Evolutionary conservation across 495 filamentous ascomycete species (phyloP), one percentile per base, ranked within the genome.

Genomic region (Talaromyces adpressus): DNA sequence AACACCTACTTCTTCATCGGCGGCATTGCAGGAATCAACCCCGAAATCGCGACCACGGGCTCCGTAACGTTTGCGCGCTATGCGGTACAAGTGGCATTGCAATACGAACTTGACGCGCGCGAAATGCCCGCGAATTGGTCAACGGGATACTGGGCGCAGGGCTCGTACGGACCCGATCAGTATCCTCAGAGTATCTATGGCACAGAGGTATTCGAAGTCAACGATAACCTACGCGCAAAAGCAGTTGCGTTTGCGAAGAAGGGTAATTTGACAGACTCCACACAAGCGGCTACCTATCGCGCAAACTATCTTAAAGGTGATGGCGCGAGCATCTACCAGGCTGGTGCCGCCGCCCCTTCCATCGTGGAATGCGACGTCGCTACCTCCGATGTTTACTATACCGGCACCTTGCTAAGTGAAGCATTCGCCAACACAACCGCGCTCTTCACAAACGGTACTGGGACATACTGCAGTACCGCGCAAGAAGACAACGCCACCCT

Each of bases 401-500:
- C 82, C 49, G 89, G 89, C 9, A 72, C 70, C 6, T 66, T 87
- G 6, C 79, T 91, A 14, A 73, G 80, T 49, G 81, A 85, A 41
- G 82, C 84, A 2, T 90, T 91, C 66, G 84, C 82, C 63, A 89
- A 89, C 64, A 86, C 80, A 25, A 89, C 87, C 30, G 74, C 66
- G 12, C 64, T 89, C 14, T 81, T 84, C 71, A 91, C 89, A 0
- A 90, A 90, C 66, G 88, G 87, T 18, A 82, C 80, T 0, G 87
- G 85, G 6, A 69, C 78, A 3, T 91, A 91, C 73, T 91, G 88
- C 76, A 80, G 83, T 64, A 86, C 81, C 4, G 87, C 87, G 12
- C 89, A 91, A 69, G 89, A 92, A 69, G 89, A 92, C 69, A 91
- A 88, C 67, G 89, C 87, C 4, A 85, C 81, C 0, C 82, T 91